Base-by-base conservation (phyloP, 345 rosid genomes). In the Adansonia digitata region DNA sequence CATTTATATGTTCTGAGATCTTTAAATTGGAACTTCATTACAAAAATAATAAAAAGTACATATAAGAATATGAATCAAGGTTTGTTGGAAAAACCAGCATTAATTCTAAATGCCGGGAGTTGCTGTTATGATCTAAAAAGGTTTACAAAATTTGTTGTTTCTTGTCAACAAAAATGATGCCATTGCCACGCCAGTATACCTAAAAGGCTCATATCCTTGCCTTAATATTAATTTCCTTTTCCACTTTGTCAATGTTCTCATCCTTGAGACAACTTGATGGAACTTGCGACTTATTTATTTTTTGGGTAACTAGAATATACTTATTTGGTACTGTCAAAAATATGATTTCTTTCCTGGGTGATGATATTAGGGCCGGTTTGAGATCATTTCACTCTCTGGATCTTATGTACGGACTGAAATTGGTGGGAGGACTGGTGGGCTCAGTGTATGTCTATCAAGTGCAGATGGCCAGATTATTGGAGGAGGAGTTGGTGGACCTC, bases 401-500 rank as follows among this genome's bases (percentile, higher is more conserved):
- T 93, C 97, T 65, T 93, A 83, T 82, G 83, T 93, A 24, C 90
- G 91, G 55, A 85, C 91, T 14, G 93, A 91, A 40, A 55, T 76
- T 63, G 98, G 96, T 69, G 94, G 91, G 42, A 89, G 89, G 86
- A 84, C 89, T 72, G 96, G 98, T 75, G 92, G 98, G 62, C 90
- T 94, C 72, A 93, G 98, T 77, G 85, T 94, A 56, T 93, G 91
- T 78, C 85, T 94, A 72, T 86, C 93, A 71, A 82, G 72, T 81
- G 56, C 89, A 24, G 87, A 87, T 81, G 97, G 97, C 71, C 93
- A 92, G 75, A 85, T 91, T 57, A 78, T 94, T 55, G 98, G 98
- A n/a, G 98, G 98, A 78, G 97, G 92, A 71, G 89, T 94, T 80
- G 91, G 92, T 18, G 98, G 97, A 65, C 86, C 87, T 46, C 85